Base-by-base conservation (phyloP, 495 filamentous ascomycete genomes). In the Glonium stellatum region DNA sequence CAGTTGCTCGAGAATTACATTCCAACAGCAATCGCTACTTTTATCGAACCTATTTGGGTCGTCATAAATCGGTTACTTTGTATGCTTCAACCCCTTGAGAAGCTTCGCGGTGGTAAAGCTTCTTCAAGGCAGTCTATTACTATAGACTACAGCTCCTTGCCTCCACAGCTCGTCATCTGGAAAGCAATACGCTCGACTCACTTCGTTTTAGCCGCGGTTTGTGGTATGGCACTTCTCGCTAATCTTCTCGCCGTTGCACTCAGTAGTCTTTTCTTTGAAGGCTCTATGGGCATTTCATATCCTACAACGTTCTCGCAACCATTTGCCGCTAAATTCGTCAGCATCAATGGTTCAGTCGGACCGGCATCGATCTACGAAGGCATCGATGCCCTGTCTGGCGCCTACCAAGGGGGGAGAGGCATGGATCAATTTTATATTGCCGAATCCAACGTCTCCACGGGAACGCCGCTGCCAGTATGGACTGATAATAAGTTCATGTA, bases 1-100 rank as follows among this genome's bases (percentile, higher is more conserved):
- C 74, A 77, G 21, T 18, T 81, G 5, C 25, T 78, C 0, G 68
- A 74, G n/a, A 77, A 75, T 35, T 78, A 77, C 49, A 48, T 77
- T 0, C 78, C 79, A 1, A 79, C 76, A 0, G 58, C 64, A 5
- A 62, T 79, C 31, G 73, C 75, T 0, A 79, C 79, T 0, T 50
- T 75, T 0, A 62, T 77, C 0, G 80, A 82, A 50, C 74, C 80
- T 0, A 68, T 75, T 5, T 77, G 77, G 71, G 64, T 78, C 1
- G 55, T 80, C 0, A 41, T 82, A 0, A 76, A 75, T 44, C 71
- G 78, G 0, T 52, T 74, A 0, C 53, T 77, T 4, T 79, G 75
- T 39, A 35, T 79, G 8, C 57, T 79, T 1, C 69, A 77, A 57
- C 78, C 79, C 10, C 74, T 79, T 42, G 70, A 77, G 21, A 70